Evolutionary conservation across 2,329 filamentous ascomycete genomes (phyloP).

Genomic region (Dothiorella sarmentorum): DNA sequence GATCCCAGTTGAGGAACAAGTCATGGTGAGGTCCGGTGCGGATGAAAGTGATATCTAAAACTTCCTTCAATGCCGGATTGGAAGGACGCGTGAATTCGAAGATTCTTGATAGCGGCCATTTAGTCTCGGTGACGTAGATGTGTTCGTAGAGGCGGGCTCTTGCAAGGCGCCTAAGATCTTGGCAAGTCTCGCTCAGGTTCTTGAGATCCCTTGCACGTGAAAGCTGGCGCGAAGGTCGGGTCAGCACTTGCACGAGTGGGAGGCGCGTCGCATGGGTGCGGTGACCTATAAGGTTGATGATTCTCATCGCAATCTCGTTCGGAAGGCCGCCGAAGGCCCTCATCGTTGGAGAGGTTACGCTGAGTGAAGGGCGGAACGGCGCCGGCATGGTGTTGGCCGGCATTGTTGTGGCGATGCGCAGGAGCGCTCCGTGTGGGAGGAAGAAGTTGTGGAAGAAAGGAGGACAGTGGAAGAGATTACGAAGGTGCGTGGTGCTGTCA

Average conservation of each 20-base stretch:
- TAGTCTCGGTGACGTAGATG: not conserved
- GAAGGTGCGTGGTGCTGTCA: too few relatives aligned
- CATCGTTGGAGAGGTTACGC: not conserved
- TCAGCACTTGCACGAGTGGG: not conserved
- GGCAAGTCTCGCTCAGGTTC: not conserved
- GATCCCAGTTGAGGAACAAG: not conserved
- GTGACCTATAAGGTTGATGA: not conserved
- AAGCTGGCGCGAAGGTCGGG: not conserved
- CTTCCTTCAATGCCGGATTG: not conserved
- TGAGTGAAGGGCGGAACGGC: not conserved
- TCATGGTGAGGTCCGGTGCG: not conserved
- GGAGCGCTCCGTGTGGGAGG: too few relatives aligned
- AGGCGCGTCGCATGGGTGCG: too few relatives aligned
- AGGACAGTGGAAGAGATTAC: too few relatives aligned
- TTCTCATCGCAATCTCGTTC: not conserved
- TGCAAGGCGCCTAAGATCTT: not conserved
- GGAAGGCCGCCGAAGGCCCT: not conserved
- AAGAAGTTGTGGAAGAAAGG: too few relatives aligned
- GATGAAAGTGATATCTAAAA: not conserved
- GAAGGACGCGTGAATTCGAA: too few relatives aligned
- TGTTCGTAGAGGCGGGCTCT: not conserved
- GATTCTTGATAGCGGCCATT: not conserved
- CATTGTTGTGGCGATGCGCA: not conserved
- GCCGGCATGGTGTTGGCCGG: not conserved
- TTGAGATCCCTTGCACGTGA: not conserved